Conservation (phyloP, 495 filamentous ascomycete species). For the Aspergillus wentii region DNA sequence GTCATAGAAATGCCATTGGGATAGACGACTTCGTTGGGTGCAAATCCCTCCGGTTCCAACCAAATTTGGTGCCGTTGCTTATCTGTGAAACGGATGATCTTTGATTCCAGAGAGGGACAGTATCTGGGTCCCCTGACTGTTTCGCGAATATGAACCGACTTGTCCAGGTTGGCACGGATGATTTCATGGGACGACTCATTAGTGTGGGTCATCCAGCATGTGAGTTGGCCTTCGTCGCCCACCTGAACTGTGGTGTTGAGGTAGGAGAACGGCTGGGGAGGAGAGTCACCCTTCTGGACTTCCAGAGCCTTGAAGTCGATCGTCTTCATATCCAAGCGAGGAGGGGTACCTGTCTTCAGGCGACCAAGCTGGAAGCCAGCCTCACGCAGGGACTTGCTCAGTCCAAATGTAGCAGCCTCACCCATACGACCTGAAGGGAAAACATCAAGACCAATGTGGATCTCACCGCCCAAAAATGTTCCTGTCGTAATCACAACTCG, state of each 20-base stretch:
- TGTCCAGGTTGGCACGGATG: slow-evolving; percentile 79
- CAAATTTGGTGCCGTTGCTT: slow-evolving; percentile 83
- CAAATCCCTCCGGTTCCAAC: slow-evolving; percentile 95
- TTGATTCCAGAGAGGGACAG: slow-evolving; percentile 92
- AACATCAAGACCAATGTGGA: slow-evolving; percentile 84
- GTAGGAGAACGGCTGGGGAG: slow-evolving; percentile 88
- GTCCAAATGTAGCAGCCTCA: slow-evolving; percentile 87
- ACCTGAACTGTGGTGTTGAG: slow-evolving; percentile 74
- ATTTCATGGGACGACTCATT: slow-evolving; percentile 80
- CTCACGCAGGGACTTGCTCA: slow-evolving; percentile 85
- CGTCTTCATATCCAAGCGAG: slow-evolving; percentile 73
- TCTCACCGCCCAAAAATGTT: slow-evolving; percentile 93
- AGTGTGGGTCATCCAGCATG: slow-evolving; percentile 79
- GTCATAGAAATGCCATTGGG: slow-evolving; percentile 98
- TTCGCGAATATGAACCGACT: slow-evolving; percentile 93
- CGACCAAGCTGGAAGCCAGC: slow-evolving; percentile 90
- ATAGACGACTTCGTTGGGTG: slow-evolving; percentile 81
- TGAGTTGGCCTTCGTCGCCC: slow-evolving; percentile 63
- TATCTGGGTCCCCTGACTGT: slow-evolving; percentile 92
- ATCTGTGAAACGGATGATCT: slow-evolving; percentile 80
- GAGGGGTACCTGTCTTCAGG: slow-evolving; percentile 93
- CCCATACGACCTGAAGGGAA: slow-evolving; percentile 90
- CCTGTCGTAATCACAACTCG: slow-evolving; percentile 93
- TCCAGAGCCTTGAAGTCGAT: slow-evolving; percentile 75
- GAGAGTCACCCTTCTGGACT: slow-evolving; percentile 74